Evolutionary conservation across 345 rosid genomes (phyloP).

Genomic region (Acer negundo): DNA sequence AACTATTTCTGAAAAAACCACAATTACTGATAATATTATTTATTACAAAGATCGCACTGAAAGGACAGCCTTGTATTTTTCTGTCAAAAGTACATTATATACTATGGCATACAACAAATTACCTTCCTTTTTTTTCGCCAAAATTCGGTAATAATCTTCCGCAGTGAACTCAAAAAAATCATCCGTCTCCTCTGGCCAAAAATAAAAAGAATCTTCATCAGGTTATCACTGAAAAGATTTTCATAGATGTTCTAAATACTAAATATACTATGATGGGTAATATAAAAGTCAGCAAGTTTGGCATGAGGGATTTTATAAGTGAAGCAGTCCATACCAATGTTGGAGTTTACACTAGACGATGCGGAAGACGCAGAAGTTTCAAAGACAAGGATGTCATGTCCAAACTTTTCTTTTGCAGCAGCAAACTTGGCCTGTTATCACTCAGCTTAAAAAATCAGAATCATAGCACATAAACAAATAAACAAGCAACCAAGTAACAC

Average conservation of each 20-base stretch:
- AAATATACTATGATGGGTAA: background rate
- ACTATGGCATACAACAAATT: background rate
- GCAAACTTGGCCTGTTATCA: slow-evolving; percentile 59
- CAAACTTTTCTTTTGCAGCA: slow-evolving; percentile 66
- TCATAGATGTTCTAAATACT: background rate
- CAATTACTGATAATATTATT: background rate
- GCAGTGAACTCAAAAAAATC: slow-evolving; percentile 87
- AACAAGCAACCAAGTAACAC: background rate
- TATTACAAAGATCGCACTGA: background rate
- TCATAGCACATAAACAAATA: background rate
- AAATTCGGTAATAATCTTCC: slow-evolving; percentile 63
- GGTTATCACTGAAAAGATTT: background rate
- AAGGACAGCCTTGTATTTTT: background rate
- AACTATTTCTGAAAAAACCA: background rate
- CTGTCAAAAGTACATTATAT: background rate
- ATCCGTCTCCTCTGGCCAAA: slow-evolving; percentile 65
- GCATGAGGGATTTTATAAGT: background rate
- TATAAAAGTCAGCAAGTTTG: slow-evolving; percentile 7
- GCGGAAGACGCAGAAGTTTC: slow-evolving; percentile 54
- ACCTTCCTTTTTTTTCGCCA: slow-evolving; percentile 71
- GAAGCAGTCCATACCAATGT: slow-evolving; percentile 37
- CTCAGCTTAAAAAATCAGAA: slow-evolving; percentile 8
- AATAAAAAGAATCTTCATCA: slow-evolving; percentile 10
- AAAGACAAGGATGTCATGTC: slow-evolving; percentile 75
- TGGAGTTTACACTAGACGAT: slow-evolving; percentile 40